A percentile compares a stretch with the other conserved stretches of the same genome.
Conservation (phyloP, 2,329 filamentous ascomycete species). For the Fusarium proliferatum region DNA sequence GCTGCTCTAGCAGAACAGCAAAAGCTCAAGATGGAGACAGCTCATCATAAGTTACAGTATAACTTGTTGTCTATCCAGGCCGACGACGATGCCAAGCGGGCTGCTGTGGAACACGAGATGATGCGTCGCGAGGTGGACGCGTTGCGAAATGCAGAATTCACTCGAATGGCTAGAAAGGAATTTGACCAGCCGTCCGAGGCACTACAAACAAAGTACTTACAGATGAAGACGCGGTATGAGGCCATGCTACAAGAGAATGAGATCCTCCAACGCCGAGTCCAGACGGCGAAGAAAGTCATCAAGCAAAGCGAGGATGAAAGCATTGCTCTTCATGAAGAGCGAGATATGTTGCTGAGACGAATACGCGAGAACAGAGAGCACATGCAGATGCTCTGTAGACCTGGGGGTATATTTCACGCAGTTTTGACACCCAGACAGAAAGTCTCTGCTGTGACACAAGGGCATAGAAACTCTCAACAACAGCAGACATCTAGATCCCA, state of each 20-base stretch:
- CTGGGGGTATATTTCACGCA: constrained; percentile 74
- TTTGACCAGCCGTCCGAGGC: constrained; percentile 64
- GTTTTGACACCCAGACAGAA: constrained; percentile 69
- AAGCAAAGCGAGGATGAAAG: constrained; percentile 82
- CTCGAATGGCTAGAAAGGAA: constrained; percentile 68
- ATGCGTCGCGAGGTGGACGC: constrained; percentile 89
- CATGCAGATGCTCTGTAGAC: constrained; percentile 81
- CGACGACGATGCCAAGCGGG: constrained; percentile 84
- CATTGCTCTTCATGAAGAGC: constrained; percentile 77
- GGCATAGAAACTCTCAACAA: constrained; percentile 59
- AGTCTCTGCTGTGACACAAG: constrained; percentile 52
- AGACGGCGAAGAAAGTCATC: constrained; percentile 81
- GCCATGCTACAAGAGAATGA: constrained; percentile 74
- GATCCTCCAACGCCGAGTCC: constrained; percentile 71
- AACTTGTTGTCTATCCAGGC: constrained; percentile 86
- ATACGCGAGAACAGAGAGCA: constrained; percentile 93
- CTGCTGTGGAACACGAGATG: constrained; percentile 92
- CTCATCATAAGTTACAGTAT: constrained; percentile 91
- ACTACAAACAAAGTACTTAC: constrained; percentile 64
- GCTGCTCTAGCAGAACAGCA: constrained; percentile 66
- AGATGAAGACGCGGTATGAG: constrained; percentile 75
- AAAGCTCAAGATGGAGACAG: constrained; percentile 80
- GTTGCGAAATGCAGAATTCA: constrained; percentile 78
- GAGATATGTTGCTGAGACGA: constrained; percentile 79
- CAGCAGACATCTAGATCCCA: constrained; percentile 62